Evolutionary conservation across 2,329 filamentous ascomycete species (phyloP).

Genomic region (Coniochaeta sp.): DNA sequence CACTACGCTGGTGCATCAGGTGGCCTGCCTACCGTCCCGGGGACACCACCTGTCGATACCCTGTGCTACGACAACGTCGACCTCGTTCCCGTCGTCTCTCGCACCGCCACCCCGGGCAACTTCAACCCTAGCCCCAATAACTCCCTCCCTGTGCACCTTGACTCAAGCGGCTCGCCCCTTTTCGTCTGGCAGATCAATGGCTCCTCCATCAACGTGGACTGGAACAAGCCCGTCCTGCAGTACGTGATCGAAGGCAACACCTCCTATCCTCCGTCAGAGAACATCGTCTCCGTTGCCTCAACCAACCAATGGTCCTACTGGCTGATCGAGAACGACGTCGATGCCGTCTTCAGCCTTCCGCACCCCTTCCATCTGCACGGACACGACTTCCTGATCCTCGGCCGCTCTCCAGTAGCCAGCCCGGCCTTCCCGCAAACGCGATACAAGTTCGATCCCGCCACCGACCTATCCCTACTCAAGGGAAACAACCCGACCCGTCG

Average conservation of each 20-base stretch:
- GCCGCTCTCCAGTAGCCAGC: constrained; percentile 15
- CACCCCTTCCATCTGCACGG: constrained; percentile 23
- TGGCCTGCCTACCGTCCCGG: constrained; percentile 14
- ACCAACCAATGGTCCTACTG: constrained; percentile 20
- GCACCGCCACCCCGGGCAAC: constrained; percentile 9
- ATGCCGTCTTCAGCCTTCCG: constrained; percentile 13
- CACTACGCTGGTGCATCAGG: constrained; percentile 14
- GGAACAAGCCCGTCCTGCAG: constrained; percentile 26
- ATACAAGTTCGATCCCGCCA: constrained; percentile 16
- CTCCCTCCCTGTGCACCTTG: constrained; percentile 12
- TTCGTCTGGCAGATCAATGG: constrained; percentile 20
- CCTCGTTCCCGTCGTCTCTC: constrained; percentile 18
- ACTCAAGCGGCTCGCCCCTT: constrained; percentile 10
- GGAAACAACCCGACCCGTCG: constrained; percentile 35
- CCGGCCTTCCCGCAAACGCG: constrained; percentile 6
- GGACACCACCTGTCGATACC: constrained; percentile 10
- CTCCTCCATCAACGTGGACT: constrained; percentile 22
- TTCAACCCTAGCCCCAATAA: constrained; percentile 13
- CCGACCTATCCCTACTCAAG: constrained; percentile 22
- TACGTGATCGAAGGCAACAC: constrained; percentile 21
- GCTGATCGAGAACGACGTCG: constrained; percentile 24
- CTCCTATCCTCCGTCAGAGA: constrained; percentile 16
- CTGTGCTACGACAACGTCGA: constrained; percentile 14
- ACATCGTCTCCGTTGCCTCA: constrained; percentile 16
- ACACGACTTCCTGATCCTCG: constrained; percentile 26